phyloP scores from a whole-genome alignment of 495 filamentous ascomycete species.

The Thozetella sp. region DNA sequence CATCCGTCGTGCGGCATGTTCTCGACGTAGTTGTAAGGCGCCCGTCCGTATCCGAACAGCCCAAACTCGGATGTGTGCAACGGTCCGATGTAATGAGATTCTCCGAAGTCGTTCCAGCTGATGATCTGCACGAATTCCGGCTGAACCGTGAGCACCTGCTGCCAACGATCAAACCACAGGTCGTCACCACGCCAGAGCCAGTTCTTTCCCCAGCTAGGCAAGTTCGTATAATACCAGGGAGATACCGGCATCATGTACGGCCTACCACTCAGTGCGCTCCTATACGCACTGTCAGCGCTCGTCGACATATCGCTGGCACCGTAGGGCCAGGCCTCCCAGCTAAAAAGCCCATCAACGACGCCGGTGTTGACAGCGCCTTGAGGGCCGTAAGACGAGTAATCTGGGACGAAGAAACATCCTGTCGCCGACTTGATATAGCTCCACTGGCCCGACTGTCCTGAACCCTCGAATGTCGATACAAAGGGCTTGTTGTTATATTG shows the following conservation, averaged over 20 bases:
- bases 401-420: constrained; percentile 29
- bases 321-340: constrained; percentile 62
- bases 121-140: constrained; percentile 63
- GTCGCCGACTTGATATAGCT: constrained; percentile 22
- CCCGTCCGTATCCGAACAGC: constrained; percentile 40
- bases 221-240: constrained; percentile 69
- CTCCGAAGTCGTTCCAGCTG: constrained; percentile 68
- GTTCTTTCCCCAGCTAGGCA: constrained; percentile 66
- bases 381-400: constrained; percentile 27
- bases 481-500: constrained; percentile 43
- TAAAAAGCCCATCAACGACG: constrained; percentile 58
- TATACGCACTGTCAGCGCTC: constrained; percentile 47
- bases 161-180: constrained; percentile 73
- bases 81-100: constrained; percentile 67
- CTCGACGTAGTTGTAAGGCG: constrained; percentile 46
- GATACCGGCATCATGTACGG: constrained; percentile 73
- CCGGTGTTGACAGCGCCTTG: constrained; percentile 20
- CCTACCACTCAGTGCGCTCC: constrained; percentile 44
- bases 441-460: constrained; percentile 26
- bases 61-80: constrained; percentile 42
- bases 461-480: constrained; percentile 60
- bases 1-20: constrained; percentile 27
- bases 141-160: constrained; percentile 57
- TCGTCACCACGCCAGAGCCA: constrained; percentile 69
- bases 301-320: constrained; percentile 43